A percentile compares a stretch with the other conserved stretches of the same genome.
These are phyloP conservation scores for Pythium coloratum DNA, from an alignment of 352 stramenopile species.

Conservation along the genomic window DNA sequence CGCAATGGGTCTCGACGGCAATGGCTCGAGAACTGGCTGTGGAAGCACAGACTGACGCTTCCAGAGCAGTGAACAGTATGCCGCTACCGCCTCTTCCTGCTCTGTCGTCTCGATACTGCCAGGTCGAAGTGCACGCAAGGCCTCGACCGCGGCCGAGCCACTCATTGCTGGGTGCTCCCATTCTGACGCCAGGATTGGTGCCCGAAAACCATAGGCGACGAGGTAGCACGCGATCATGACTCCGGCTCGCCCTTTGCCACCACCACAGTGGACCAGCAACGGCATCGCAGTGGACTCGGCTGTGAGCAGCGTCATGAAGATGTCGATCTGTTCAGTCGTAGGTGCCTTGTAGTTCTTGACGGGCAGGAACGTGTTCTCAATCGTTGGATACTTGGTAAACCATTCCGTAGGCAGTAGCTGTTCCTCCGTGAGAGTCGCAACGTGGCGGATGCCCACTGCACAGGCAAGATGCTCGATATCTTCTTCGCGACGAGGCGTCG, in stretches of 20 bases:
- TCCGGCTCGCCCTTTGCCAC: slow-evolving; percentile 60
- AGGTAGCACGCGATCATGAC: slow-evolving; percentile 71
- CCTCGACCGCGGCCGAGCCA: slow-evolving; percentile 40
- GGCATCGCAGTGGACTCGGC: background rate
- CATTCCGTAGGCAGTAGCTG: slow-evolving; percentile 26
- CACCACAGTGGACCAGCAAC: slow-evolving; percentile 63
- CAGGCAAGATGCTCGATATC: slow-evolving; percentile 25
- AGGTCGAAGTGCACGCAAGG: slow-evolving; percentile 43
- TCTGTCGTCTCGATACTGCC: slow-evolving; percentile 59
- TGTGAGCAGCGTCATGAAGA: slow-evolving; percentile 49
- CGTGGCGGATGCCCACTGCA: slow-evolving; percentile 20
- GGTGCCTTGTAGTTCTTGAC: slow-evolving; percentile 60
- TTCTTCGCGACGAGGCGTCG: slow-evolving; percentile 24
- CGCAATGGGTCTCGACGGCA: slow-evolving; percentile 36
- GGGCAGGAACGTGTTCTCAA: slow-evolving; percentile 43
- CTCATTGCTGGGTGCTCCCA: slow-evolving; percentile 50
- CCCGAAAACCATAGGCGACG: slow-evolving; percentile 55
- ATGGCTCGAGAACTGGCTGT: slow-evolving; percentile 27
- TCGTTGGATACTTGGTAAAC: slow-evolving; percentile 27
- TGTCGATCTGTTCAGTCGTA: slow-evolving; percentile 53
- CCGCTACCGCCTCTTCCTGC: slow-evolving; percentile 45
- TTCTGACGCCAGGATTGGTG: slow-evolving; percentile 26
- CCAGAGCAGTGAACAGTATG: slow-evolving; percentile 59
- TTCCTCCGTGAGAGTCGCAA: slow-evolving; percentile 32
- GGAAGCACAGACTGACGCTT: slow-evolving; percentile 48